Evolutionary conservation across 2,329 filamentous ascomycete species (phyloP).

Genomic region (Gnomoniopsis smithogilvyi): DNA sequence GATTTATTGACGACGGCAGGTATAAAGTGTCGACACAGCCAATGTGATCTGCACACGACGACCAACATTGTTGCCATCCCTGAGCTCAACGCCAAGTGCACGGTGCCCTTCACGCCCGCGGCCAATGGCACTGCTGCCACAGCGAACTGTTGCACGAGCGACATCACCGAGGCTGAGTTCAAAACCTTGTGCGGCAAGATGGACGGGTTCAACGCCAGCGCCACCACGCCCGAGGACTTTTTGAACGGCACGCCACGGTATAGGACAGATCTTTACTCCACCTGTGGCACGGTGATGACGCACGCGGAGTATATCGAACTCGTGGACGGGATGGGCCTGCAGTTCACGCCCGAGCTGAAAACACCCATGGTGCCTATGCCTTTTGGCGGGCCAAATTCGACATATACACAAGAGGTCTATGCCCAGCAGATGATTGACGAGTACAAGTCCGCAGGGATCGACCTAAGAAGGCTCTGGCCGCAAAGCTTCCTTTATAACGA

Average conservation of each 20-base stretch:
- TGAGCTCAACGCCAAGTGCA: constrained; percentile 62
- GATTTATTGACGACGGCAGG: no score
- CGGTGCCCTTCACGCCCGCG: constrained; percentile 56
- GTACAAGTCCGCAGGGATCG: constrained; percentile 51
- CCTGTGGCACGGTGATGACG: constrained; percentile 59
- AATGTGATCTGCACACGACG: constrained; percentile 67
- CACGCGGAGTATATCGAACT: constrained; percentile 61
- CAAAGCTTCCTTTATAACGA: constrained; percentile 66
- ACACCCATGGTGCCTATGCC: constrained; percentile 68
- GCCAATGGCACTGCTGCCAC: constrained; percentile 46
- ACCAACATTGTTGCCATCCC: constrained; percentile 63
- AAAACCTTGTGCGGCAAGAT: constrained; percentile 67
- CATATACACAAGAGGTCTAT: constrained; percentile 64
- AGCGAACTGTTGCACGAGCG: constrained; percentile 68
- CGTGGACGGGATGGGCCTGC: constrained; percentile 54
- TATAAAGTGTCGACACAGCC: constrained; percentile 55
- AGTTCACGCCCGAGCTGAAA: constrained; percentile 68
- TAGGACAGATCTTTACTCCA: constrained; percentile 64
- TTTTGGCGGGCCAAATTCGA: constrained; percentile 43
- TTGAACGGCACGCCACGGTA: constrained; percentile 57
- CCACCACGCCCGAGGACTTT: constrained; percentile 55
- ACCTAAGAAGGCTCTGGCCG: constrained; percentile 52
- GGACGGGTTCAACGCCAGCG: constrained; percentile 60
- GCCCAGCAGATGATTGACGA: constrained; percentile 63
- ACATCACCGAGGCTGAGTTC: constrained; percentile 67